Evolutionary conservation across 148 eudicot species (phyloP), one percentile per base, ranked within the genome.

Genomic region (Dianthus caryophyllus): DNA sequence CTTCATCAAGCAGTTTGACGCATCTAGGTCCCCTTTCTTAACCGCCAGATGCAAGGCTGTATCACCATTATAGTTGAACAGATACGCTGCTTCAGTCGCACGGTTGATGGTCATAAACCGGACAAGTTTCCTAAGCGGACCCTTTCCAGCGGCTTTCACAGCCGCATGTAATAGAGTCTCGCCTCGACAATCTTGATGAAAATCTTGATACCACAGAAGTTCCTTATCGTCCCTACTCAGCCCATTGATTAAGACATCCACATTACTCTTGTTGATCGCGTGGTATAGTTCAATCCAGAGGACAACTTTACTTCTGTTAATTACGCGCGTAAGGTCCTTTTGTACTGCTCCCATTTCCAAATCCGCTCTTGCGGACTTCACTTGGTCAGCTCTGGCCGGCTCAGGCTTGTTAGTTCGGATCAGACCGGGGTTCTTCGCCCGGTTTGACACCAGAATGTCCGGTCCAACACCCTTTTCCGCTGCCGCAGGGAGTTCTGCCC

Each of bases 81-180:
- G 6, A 50, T 1, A 12, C 2, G 22, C 22, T 50, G 24, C n/a
- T 12, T 11, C 21, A 2, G 29, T 62, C 30, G 12, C 12, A 10
- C 20, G 8, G 8, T 10, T 14, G 2, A 49, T 39, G 46, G 21
- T 16, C 50, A 62, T 12, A 41, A 22, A 18, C 8, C 43, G 12
- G n/a, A 24, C 17, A 11, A 62, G 25, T 5, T 4, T n/a, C n/a
- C n/a, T n/a, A 2, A 62, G 22, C 1, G 66, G 18, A 8, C 20
- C 50, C 2, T 22, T 15, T 22, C 18, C 17, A 6, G 29, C 27
- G 24, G 46, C 9, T 18, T 0, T 14, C 0, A 47, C 50, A 2
- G 66, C 66, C 31, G 54, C 54, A n/a, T 50, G 54, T 50, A 50
- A 12, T 2, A 50, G 25, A 50, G 54, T 50, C 25, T 21, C 54